Evolutionary conservation across 1,139 yeast genomes (phyloP).

Genomic region (Yamadazyma sp.): DNA sequence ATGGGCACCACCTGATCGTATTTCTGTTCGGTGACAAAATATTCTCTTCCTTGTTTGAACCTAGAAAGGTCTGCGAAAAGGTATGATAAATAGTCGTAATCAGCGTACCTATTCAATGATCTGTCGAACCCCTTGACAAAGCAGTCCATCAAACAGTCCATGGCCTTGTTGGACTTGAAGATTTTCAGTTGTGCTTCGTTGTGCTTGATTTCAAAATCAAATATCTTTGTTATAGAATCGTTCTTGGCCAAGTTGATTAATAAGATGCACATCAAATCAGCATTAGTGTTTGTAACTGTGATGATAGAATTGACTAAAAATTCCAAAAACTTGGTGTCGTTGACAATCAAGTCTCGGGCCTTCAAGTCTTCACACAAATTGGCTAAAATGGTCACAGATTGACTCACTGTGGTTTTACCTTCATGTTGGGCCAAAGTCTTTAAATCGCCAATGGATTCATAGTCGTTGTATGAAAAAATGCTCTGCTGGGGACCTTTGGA

Average conservation of each 20-base stretch:
- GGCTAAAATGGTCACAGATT: slow-evolving; percentile 77
- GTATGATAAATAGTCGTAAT: slow-evolving; percentile 79
- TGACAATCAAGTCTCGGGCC: slow-evolving; percentile 64
- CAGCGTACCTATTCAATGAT: slow-evolving; percentile 67
- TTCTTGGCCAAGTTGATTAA: slow-evolving; percentile 83
- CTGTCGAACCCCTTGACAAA: slow-evolving; percentile 85
- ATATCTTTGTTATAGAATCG: slow-evolving; percentile 57
- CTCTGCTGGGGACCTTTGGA: slow-evolving; percentile 68
- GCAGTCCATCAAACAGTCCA: slow-evolving; percentile 86
- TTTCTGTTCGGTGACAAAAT: slow-evolving; percentile 66
- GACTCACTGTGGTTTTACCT: slow-evolving; percentile 57
- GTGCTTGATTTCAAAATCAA: slow-evolving; percentile 46
- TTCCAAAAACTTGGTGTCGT: slow-evolving; percentile 61
- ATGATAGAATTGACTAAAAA: slow-evolving; percentile 55
- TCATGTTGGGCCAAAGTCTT: slow-evolving; percentile 54
- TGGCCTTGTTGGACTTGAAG: slow-evolving; percentile 58
- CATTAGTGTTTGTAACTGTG: slow-evolving; percentile 59
- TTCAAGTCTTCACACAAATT: slow-evolving; percentile 73
- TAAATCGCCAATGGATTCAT: slow-evolving; percentile 72
- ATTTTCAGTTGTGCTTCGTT: slow-evolving; percentile 30
- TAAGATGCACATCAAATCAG: slow-evolving; percentile 82
- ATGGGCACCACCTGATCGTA: slow-evolving; percentile 82
- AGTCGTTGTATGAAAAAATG: slow-evolving; percentile 70
- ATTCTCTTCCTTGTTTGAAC: slow-evolving; percentile 65
- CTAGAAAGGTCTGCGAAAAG: slow-evolving; percentile 91